Evolutionary conservation across 2,329 filamentous ascomycete species (phyloP).

Genomic region (Alternaria consortialis): DNA sequence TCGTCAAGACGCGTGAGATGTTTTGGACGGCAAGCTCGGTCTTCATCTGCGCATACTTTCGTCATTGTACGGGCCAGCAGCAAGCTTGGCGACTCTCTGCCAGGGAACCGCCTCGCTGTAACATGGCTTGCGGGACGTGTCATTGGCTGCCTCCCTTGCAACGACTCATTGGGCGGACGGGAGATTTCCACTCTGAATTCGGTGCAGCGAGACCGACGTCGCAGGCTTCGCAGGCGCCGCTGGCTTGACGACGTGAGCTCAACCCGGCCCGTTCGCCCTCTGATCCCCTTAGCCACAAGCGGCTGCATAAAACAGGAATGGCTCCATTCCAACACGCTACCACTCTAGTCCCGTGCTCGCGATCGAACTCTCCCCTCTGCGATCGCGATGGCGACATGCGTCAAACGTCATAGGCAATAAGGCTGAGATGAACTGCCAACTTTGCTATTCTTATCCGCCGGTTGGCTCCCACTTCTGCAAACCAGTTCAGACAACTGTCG

Average conservation of each 20-base stretch:
- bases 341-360: conserved; percentile 32
- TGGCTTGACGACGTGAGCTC: conserved; percentile 29
- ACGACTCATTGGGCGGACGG: conserved; percentile 40
- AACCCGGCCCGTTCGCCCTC: conserved; percentile 42
- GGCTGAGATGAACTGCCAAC: conserved; percentile 35
- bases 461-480: conserved; percentile 18
- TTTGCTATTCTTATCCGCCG: conserved; percentile 23
- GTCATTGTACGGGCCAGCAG: conserved; percentile 40
- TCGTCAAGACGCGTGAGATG: conserved; percentile 10
- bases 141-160: conserved; percentile 36
- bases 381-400: conserved; percentile 39
- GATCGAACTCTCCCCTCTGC: conserved; percentile 39
- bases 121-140: conserved; percentile 19
- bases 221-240: conserved; percentile 28
- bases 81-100: conserved; percentile 34
- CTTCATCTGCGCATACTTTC: conserved; percentile 32
- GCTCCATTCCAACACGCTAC: conserved; percentile 38
- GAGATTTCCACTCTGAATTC: conserved; percentile 40
- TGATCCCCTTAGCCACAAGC: conserved; percentile 33
- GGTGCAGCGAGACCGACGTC: conserved; percentile 41
- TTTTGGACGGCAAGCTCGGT: neutral
- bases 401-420: conserved; percentile 46
- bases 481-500: conserved; percentile 19
- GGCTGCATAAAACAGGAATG: conserved; percentile 45
- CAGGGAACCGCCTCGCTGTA: conserved; percentile 41